Evolutionary conservation across 768 basidiomycete species (phyloP).

Genomic region (Tylopilus subfusipes): DNA sequence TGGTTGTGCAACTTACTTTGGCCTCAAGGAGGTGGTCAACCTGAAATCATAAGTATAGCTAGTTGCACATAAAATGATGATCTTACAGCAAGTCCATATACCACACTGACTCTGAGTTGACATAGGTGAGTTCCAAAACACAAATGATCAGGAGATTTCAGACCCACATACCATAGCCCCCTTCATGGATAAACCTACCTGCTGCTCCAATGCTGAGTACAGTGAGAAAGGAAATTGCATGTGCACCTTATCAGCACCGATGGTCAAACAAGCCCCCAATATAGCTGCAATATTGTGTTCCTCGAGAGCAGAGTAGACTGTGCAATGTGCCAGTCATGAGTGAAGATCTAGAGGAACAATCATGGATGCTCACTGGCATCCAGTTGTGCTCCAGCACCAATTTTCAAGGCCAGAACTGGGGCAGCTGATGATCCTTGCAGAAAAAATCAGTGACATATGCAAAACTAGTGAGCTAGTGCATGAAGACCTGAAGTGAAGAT

Average conservation of each 20-base stretch:
- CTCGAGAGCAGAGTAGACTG: too few species aligned
- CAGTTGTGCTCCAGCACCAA: too few species aligned
- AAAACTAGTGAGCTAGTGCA: too few species aligned
- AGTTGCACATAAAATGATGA: background rate
- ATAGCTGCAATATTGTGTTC: conserved; percentile 16
- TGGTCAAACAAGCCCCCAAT: conserved; percentile 15
- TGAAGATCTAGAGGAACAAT: too few species aligned
- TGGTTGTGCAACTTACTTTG: conserved; percentile 8
- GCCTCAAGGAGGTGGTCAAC: conserved; percentile 47
- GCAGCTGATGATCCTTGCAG: too few species aligned
- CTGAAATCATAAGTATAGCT: conserved; percentile 19
- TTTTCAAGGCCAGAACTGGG: too few species aligned
- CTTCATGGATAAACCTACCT: conserved; percentile 48
- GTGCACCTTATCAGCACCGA: conserved; percentile 9
- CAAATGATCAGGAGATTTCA: background rate
- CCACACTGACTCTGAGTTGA: background rate
- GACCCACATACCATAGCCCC: conserved; percentile 38
- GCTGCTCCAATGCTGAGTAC: background rate
- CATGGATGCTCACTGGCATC: too few species aligned
- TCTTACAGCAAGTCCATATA: too few species aligned
- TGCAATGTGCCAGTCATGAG: too few species aligned
- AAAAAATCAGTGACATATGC: too few species aligned
- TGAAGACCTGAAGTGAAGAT: too few species aligned
- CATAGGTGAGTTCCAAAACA: background rate
- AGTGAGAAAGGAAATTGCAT: background rate